Conservation (phyloP, 1,284 basidiomycete species). For the Ganoderma lingzhi region DNA sequence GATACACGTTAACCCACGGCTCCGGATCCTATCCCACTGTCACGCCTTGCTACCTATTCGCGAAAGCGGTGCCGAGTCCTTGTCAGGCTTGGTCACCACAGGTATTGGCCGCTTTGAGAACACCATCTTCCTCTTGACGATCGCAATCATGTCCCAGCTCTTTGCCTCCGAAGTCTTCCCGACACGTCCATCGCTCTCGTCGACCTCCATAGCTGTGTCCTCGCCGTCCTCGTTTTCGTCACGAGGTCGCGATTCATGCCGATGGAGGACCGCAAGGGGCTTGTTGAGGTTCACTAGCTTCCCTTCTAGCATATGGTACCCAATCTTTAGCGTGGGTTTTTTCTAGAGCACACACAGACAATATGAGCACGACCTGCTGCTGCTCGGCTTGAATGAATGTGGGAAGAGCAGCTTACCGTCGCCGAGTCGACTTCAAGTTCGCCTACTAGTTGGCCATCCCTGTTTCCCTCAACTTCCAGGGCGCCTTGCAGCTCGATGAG, state of each 20-base stretch:
- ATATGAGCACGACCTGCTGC: neutral
- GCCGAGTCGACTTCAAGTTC: slow-evolving; percentile 54
- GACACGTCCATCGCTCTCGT: slow-evolving; percentile 39
- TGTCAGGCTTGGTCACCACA: slow-evolving; percentile 45
- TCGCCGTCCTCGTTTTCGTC: neutral
- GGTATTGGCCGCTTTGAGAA: slow-evolving; percentile 83
- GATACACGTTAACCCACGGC: slow-evolving; percentile 3
- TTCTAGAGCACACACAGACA: slow-evolving; percentile 46
- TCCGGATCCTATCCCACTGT: neutral
- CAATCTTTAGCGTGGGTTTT: slow-evolving; percentile 83
- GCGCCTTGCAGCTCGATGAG: slow-evolving; percentile 81
- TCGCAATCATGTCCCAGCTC: slow-evolving; percentile 58
- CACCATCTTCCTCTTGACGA: slow-evolving; percentile 81
- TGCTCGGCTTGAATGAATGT: neutral
- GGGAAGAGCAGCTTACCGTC: slow-evolving; percentile 32
- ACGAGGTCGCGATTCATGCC: slow-evolving; percentile 31
- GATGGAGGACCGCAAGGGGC: slow-evolving; percentile 77
- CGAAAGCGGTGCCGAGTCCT: slow-evolving; percentile 18
- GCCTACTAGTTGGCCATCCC: slow-evolving; percentile 71
- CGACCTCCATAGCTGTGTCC: slow-evolving; percentile 34
- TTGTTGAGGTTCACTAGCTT: slow-evolving; percentile 80
- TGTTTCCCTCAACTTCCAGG: slow-evolving; percentile 67
- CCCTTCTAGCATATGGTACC: slow-evolving; percentile 91
- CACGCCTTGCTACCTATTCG: slow-evolving; percentile 27
- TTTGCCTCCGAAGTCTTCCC: neutral